Conservation (phyloP, 2,329 filamentous ascomycete species). For the Didymella exigua region DNA sequence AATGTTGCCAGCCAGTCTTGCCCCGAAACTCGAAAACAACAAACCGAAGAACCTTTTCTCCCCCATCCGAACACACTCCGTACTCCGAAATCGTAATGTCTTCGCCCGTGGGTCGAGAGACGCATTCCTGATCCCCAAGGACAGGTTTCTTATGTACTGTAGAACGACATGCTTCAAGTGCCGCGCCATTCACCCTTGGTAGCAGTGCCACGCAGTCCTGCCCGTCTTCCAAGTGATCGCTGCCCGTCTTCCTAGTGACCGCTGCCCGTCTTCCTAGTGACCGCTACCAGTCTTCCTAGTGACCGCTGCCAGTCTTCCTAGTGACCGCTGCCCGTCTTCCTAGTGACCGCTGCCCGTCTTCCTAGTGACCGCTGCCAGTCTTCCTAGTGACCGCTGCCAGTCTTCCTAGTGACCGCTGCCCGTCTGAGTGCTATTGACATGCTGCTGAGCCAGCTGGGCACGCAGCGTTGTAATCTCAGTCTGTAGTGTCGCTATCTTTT, state of each 20-base stretch:
- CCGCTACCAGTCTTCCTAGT: no score
- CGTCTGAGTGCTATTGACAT: conserved; percentile 35
- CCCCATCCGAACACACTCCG: conserved; percentile 4
- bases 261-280: no score
- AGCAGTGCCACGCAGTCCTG: not conserved
- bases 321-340: no score
- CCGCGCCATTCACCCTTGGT: not conserved
- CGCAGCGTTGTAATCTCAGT: conserved; percentile 51
- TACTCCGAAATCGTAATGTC: conserved; percentile 9
- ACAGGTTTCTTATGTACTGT: conserved; percentile 8
- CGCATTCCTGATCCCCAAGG: not conserved
- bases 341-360: no score
- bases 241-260: no score
- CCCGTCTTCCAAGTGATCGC: no score
- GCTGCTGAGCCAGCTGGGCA: conserved; percentile 46
- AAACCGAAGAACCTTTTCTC: not conserved
- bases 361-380: no score
- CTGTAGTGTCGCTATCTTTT: conserved; percentile 52
- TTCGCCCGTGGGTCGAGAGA: conserved; percentile 11
- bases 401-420: no score
- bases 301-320: no score
- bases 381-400: no score
- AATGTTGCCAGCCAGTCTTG: conserved; percentile 6
- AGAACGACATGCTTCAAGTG: not conserved
- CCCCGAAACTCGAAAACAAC: not conserved